Base-by-base conservation (phyloP, 768 basidiomycete genomes). In the Multifurca ochricompacta region DNA sequence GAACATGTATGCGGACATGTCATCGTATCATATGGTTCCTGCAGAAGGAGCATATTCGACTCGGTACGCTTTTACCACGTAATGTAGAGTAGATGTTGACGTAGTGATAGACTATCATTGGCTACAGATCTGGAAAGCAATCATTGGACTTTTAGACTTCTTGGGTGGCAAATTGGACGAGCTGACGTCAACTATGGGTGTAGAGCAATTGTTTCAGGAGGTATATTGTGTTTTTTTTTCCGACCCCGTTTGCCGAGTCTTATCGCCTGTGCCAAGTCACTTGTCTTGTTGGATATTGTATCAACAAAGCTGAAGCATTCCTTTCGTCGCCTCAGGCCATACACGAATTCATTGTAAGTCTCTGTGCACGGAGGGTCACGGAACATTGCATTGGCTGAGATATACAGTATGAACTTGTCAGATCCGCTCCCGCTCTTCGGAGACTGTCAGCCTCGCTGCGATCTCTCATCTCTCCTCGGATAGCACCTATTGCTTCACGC, bases 371-470 rank as follows among this genome's bases (percentile, higher is more conserved):
- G 47, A 46, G 41, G 13, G 19, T 46, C 14, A 28, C 37, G 36
- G 1, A 6, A 27, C 51, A 32, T 25, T 30, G 28, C 51, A 32
- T 25, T 30, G 35, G 46, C 51, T 55, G 36, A 42, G 28, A 30
- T 19, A 18, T 40, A 31, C 40, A 85, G 82, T 86, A 87, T 57
- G 83, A 87, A 59, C 70, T 86, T 18, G 76, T 85, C 19, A 76
- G 83, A 18, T 80, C 80, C 5, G 71, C 77, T 4, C 59, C 70
- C 2, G 65, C 71, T 34, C 63, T 85, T 30, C 71, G 70, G 47
- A 79, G 75, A 54, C 81, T 84, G 58, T 54, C 63, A 28, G 60
- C 59, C 0, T 65, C 82, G 23, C 65, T 83, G 27, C 71, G 59
- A 11, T 52, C 45, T 9, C 48, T 50, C 23, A 50, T 53, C 43